Evolutionary conservation across 2,329 filamentous ascomycete genomes (phyloP).

Genomic region (Arthroderma sp.): DNA sequence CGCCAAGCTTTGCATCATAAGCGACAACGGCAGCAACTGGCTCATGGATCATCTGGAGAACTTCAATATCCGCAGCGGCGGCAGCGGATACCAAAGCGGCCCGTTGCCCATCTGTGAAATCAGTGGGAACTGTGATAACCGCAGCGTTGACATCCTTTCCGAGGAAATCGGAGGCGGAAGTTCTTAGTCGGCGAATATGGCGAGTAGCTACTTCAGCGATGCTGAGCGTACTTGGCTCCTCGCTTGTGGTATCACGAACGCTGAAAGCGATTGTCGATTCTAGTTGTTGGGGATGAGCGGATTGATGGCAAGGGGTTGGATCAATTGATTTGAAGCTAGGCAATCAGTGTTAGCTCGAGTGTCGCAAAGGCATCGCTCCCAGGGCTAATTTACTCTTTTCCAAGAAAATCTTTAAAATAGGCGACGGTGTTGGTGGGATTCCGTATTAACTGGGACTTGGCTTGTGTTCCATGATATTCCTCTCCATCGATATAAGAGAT

Average conservation of each 20-base stretch:
- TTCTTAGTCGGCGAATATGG: slow-evolving; percentile 67
- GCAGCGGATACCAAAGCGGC: slow-evolving; percentile 65
- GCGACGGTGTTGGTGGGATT: slow-evolving; percentile 88
- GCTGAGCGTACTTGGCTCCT: slow-evolving; percentile 54
- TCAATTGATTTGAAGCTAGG: slow-evolving; percentile 82
- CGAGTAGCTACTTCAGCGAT: slow-evolving; percentile 74
- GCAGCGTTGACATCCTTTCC: slow-evolving; percentile 91
- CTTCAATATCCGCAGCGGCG: slow-evolving; percentile 67
- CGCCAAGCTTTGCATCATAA: slow-evolving; percentile 75
- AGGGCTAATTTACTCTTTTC: slow-evolving; percentile 58
- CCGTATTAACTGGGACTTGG: slow-evolving; percentile 83
- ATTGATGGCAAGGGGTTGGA: slow-evolving; percentile 84
- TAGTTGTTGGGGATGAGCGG: slow-evolving; percentile 71
- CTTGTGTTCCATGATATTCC: slow-evolving; percentile 91
- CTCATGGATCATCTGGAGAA: slow-evolving; percentile 86
- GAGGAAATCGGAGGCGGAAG: slow-evolving; percentile 79
- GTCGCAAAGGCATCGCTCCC: background rate
- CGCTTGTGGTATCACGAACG: slow-evolving; percentile 60
- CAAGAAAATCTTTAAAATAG: slow-evolving; percentile 91
- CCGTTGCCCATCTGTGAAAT: slow-evolving; percentile 81
- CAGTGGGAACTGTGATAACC: slow-evolving; percentile 85
- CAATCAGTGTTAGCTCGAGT: background rate
- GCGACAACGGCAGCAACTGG: slow-evolving; percentile 79
- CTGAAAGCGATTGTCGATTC: slow-evolving; percentile 64
- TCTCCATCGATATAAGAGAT: slow-evolving; percentile 92